Evolutionary conservation across 2,329 filamentous ascomycete species (phyloP).

Genomic region (Whalleya microplaca): DNA sequence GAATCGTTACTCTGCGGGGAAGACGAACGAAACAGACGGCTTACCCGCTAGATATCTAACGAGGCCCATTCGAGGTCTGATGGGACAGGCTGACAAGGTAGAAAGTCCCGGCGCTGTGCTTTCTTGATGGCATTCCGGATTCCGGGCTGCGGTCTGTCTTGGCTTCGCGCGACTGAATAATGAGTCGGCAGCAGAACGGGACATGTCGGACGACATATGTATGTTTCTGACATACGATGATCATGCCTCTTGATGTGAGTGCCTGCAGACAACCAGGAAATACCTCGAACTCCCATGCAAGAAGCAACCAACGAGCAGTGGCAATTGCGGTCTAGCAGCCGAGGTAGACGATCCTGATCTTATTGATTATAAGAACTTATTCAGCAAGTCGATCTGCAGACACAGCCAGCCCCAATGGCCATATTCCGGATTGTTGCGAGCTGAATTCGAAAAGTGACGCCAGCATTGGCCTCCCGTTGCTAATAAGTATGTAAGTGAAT

Average conservation of each 20-base stretch:
- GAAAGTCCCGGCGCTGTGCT: no score
- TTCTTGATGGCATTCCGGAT: not conserved
- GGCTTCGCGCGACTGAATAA: not conserved
- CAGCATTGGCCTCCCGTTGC: not conserved
- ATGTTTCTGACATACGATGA: not conserved
- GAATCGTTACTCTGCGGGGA: not conserved
- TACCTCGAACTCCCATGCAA: not conserved
- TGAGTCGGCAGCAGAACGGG: no score
- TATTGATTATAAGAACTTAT: no score
- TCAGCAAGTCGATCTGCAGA: no score
- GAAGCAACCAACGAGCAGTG: not conserved
- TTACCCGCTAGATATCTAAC: not conserved
- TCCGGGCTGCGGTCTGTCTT: not conserved
- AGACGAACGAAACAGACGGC: not conserved
- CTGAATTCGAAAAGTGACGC: not conserved
- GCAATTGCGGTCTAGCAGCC: no score
- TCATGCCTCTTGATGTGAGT: not conserved
- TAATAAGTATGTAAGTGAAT: no score
- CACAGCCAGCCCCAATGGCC: no score
- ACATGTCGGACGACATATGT: not conserved
- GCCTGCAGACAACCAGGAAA: not conserved
- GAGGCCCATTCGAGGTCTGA: no score
- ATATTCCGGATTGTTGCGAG: not conserved
- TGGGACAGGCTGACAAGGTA: no score
- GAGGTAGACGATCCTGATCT: no score